phyloP scores from a whole-genome alignment of 352 stramenopile species.

The Globisporangium recalcitrans region DNA sequence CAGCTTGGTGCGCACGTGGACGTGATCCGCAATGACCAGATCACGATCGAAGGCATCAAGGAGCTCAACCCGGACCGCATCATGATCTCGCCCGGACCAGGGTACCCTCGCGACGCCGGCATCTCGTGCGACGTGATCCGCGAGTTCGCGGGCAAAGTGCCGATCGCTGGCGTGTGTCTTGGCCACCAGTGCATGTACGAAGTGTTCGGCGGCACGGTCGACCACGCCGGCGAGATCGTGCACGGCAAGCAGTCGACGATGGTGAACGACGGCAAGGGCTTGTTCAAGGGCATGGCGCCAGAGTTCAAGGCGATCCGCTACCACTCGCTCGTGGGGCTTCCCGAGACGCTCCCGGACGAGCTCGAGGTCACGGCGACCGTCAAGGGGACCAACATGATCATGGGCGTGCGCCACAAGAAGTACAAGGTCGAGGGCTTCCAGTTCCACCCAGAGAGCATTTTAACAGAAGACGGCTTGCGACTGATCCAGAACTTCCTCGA shows the following conservation, averaged over 20 bases:
- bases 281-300: constrained; percentile 77
- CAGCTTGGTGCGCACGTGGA: constrained; percentile 75
- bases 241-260: constrained; percentile 86
- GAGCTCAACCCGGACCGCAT: constrained; percentile 77
- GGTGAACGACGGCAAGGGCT: constrained; percentile 74
- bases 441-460: constrained; percentile 87
- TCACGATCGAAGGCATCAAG: constrained; percentile 75
- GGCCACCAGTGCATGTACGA: constrained; percentile 86
- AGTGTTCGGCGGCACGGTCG: constrained; percentile 82
- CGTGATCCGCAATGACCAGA: constrained; percentile 81
- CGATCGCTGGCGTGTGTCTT: constrained; percentile 83
- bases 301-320: constrained; percentile 85
- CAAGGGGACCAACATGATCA: constrained; percentile 85
- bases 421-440: constrained; percentile 85
- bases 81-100: constrained; percentile 83
- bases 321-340: constrained; percentile 81
- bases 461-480: constrained; percentile 74
- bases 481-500: constrained; percentile 87
- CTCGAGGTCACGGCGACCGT: constrained; percentile 81
- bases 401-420: constrained; percentile 85
- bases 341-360: constrained; percentile 70
- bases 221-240: constrained; percentile 83
- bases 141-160: constrained; percentile 73
- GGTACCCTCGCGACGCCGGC: constrained; percentile 75
- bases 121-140: constrained; percentile 84